Base-by-base conservation (phyloP, 1,284 basidiomycete genomes). In the Ustilago nuda region DNA sequence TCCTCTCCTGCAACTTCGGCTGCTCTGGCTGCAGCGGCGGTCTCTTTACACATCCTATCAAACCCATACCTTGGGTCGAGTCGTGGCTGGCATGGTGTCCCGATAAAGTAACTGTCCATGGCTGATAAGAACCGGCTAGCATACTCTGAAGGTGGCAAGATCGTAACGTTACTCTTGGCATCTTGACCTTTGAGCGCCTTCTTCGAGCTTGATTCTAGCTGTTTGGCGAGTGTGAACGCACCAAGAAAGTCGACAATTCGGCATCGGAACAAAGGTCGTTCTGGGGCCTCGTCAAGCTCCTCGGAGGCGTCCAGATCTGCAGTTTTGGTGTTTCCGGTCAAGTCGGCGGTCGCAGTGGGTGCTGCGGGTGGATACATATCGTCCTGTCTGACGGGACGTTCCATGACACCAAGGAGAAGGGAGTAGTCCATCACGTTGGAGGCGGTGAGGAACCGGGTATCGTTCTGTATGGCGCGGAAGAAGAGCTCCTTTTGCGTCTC, bases 371-470 rank as follows among this genome's bases (percentile, higher is more conserved):
- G 74, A n/a, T 73, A 70, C 66, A 73, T 56, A 51, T 77, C 75
- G 36, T 72, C 66, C 15, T 56, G 56, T 5, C 72, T 51, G 19
- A 77, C 58, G 3, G 67, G 71, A 19, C 59, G 60, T 50, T 81
- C 80, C 41, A 65, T 76, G 48, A 81, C 79, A 11, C 80, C 81
- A 17, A 83, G 71, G n/a, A 83, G 72, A 36, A 83, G 72, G 46
- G 82, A 83, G 56, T 82, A 83, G 64, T 83, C 82, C 82, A 83
- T 83, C 12, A 82, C 76, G 64, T 83, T 80, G 23, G 79, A 75
- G 1, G 71, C 71, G 23, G 76, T 80, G 19, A 83, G 59, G 63
- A 83, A 83, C 2, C 69, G 68, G 27, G 80, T 71, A 51, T 83
- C 82, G 70, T 82, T 81, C 36, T 70, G 61, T 41, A 83, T 52